These are phyloP conservation scores for Xeromyces bisporus DNA, from an alignment of 495 filamentous ascomycete genomes.

Conservation along the genomic window DNA sequence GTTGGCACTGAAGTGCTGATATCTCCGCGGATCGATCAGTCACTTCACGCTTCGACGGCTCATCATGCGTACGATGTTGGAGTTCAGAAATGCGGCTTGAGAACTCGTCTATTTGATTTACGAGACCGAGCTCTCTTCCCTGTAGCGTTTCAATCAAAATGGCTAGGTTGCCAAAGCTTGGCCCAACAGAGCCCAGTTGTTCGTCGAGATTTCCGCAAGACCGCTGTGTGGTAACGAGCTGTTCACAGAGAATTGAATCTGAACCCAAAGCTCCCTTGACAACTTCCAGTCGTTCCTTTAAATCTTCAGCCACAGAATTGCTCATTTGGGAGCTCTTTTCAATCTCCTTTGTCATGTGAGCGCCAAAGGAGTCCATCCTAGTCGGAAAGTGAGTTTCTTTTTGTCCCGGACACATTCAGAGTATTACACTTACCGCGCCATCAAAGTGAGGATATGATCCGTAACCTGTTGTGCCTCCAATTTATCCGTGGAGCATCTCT, in stretches of 20 bases:
- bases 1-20: slow-evolving; percentile 9
- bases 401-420: no score
- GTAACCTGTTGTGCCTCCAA: slow-evolving; percentile 10
- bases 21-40: slow-evolving; percentile 10
- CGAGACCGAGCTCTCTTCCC: slow-evolving; percentile 8
- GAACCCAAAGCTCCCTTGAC: slow-evolving; percentile 8
- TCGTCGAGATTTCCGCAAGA: slow-evolving; percentile 5
- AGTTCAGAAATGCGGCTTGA: slow-evolving; percentile 9
- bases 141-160: slow-evolving; percentile 6
- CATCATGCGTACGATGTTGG: slow-evolving; percentile 6
- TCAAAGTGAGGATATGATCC: slow-evolving; percentile 4
- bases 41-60: slow-evolving; percentile 4
- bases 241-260: slow-evolving; percentile 10
- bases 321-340: slow-evolving; percentile 7
- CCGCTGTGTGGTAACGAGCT: slow-evolving; percentile 8
- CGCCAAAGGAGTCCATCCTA: slow-evolving; percentile 10
- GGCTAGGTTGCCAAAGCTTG: slow-evolving; percentile 8
- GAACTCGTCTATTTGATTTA: slow-evolving; percentile 9
- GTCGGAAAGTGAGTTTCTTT: not conserved
- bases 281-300: slow-evolving; percentile 10
- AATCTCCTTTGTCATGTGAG: slow-evolving; percentile 6
- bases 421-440: slow-evolving; percentile 12
- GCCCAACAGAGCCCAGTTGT: slow-evolving; percentile 7
- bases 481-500: slow-evolving; percentile 6
- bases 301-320: slow-evolving; percentile 1